Percentiles rank a stretch among this genome's conserved stretches.
These are phyloP conservation scores for Leishmania tropica DNA, from an alignment of 208 protist species.

Conservation along the genomic window DNA sequence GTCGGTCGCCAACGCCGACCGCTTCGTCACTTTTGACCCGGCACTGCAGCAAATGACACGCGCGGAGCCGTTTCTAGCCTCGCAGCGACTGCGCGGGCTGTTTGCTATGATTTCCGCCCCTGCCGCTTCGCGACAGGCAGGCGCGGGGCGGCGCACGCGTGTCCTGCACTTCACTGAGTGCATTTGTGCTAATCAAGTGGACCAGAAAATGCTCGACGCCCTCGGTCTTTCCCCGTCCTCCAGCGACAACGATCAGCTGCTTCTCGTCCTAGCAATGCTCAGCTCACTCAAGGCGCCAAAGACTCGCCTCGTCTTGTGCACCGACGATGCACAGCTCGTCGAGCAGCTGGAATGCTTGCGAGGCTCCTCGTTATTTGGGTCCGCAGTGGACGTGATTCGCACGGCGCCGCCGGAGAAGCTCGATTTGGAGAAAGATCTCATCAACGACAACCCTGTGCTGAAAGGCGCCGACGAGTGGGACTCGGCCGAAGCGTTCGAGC, in stretches of 20 bases:
- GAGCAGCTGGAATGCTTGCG: constrained; percentile 12
- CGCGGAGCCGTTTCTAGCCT: constrained; percentile 64
- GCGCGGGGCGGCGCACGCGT: constrained; percentile 18
- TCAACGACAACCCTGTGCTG: constrained; percentile 72
- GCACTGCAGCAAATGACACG: constrained; percentile 54
- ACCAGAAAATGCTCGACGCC: constrained; percentile 1
- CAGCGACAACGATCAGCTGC: constrained; percentile 73
- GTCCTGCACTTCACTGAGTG: constrained; percentile 86
- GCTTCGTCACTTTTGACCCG: constrained; percentile 63
- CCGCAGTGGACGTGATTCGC: constrained; percentile 45
- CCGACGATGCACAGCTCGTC: constrained; percentile 60
- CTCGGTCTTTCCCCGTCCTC: constrained; percentile 34
- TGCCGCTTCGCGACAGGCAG: background rate
- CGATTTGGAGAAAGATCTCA: constrained; percentile 41
- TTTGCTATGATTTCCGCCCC: constrained; percentile 38
- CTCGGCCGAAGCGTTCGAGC: background rate
- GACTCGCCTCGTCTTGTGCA: constrained; percentile 62
- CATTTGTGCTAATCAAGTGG: constrained; percentile 52
- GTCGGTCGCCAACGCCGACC: constrained; percentile 38
- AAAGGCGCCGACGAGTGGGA: background rate
- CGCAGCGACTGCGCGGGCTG: constrained; percentile 65
- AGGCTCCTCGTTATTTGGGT: constrained; percentile 38
- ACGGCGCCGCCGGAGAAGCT: constrained; percentile 53
- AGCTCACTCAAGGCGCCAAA: constrained; percentile 34
- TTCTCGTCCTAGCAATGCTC: constrained; percentile 75